Base-by-base conservation (phyloP, 305 asterid species). In the Caryopteris hybrid region DNA sequence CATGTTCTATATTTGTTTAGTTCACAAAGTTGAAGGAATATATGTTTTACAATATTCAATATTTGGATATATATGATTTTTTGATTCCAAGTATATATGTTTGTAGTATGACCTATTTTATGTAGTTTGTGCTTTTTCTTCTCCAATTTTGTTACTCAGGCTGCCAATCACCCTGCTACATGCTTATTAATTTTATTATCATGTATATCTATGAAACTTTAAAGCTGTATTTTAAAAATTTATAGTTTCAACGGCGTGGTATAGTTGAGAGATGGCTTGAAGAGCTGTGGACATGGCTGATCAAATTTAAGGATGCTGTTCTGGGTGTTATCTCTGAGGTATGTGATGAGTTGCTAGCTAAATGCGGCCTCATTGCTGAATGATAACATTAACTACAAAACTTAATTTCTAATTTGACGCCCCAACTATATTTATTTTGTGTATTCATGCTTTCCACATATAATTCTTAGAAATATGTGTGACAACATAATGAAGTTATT, bases 251-350 rank as follows among this genome's bases (percentile, higher is more conserved):
- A 71, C 91, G 82, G 84, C 89, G 71, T 78, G 96, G 93, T 78
- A 68, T 79, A 64, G 92, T 94, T 78, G 99, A 91, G 80, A 80
- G 95, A 73, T 94, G 98, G 96, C 97, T 87, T 79, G 96, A 86
- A 77, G 97, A 91, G 78, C 86, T 87, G 61, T 94, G 97, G 97
- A 68, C 83, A 31, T 88, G 88, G 89, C 86, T 91, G 90, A 60
- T 80, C 84, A 87, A 81, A 82, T 91, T 89, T 76, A 85, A 79
- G 76, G 95, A 88, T 79, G 83, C 85, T 57, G 86, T 86, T 72
- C 58, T 81, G 74, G 70, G 76, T 76, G 56, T 81, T 71, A 76
- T 89, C 23, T 86, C 82, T 66, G 97, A 94, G 99, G 99, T 91
- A 81, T 64, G 73, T 65, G 18, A 66, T 43, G 54, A 55, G 71